Conservation (phyloP, 2,329 filamentous ascomycete genomes). For the Stylonectria norvegica region DNA sequence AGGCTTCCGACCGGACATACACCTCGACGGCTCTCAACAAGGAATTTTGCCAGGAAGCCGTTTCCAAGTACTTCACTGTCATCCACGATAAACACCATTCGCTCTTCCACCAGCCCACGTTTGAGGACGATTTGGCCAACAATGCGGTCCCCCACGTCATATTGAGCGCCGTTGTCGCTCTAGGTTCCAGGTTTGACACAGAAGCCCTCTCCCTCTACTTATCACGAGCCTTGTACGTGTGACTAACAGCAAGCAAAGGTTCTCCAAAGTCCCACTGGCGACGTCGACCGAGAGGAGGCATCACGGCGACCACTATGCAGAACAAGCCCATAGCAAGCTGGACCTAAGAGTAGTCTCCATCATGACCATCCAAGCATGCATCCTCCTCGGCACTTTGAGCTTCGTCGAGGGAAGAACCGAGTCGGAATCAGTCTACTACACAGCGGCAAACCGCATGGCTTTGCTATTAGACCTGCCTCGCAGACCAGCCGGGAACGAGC, state of each 20-base stretch:
- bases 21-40: background rate
- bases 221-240: no score
- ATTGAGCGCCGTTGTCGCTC: slow-evolving; percentile 3
- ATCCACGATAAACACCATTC: slow-evolving; percentile 10
- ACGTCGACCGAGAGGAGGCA: slow-evolving; percentile 2
- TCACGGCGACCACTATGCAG: background rate
- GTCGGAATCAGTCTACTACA: slow-evolving; percentile 4
- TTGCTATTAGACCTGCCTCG: slow-evolving; percentile 4
- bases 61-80: slow-evolving; percentile 7
- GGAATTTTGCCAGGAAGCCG: background rate
- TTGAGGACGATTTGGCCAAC: background rate
- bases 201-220: background rate
- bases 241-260: no score
- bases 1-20: no score
- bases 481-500: background rate
- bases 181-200: slow-evolving; percentile 3
- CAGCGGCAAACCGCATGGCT: slow-evolving; percentile 2
- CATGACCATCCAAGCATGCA: slow-evolving; percentile 4
- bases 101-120: slow-evolving; percentile 8
- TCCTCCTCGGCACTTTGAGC: slow-evolving; percentile 4
- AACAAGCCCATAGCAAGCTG: background rate
- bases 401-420: slow-evolving; percentile 3
- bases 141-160: slow-evolving; percentile 1
- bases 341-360: slow-evolving; percentile 6
- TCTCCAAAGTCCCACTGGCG: background rate